Percentiles rank a stretch among this genome's conserved stretches.
phyloP scores from a whole-genome alignment of 2,329 filamentous ascomycete species.

The Dryadomyces quercus-mongolicae region DNA sequence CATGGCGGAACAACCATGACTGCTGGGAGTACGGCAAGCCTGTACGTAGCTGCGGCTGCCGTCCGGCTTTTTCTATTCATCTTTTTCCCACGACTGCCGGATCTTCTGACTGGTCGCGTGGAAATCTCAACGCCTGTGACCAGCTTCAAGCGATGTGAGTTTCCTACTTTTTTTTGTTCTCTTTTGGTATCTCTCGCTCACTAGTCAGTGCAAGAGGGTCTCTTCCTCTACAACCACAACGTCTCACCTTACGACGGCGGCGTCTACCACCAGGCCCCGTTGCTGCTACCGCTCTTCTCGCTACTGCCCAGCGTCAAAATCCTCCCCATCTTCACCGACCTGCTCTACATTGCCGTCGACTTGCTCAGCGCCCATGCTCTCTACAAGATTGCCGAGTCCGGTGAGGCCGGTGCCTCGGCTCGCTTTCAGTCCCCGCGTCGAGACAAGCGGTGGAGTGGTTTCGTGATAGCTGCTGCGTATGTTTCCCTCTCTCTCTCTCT shows the following conservation, averaged over 20 bases:
- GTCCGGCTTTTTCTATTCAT: constrained; percentile 71
- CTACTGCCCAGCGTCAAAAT: constrained; percentile 60
- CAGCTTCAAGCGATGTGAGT: constrained; percentile 89
- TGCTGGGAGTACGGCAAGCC: constrained; percentile 37
- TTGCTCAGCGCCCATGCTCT: constrained; percentile 72
- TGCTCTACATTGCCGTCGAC: constrained; percentile 74
- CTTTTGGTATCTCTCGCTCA: constrained; percentile 1
- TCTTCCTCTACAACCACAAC: constrained; percentile 93
- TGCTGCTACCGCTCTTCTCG: constrained; percentile 84
- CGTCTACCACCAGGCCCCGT: constrained; percentile 68
- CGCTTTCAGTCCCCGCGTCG: constrained; percentile 70
- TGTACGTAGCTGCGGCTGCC: constrained; percentile 66
- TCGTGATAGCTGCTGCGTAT: constrained; percentile 69
- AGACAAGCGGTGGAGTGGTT: constrained; percentile 60
- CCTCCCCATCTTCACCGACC: constrained; percentile 60
- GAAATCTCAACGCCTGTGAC: constrained; percentile 95
- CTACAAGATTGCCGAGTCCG: constrained; percentile 66
- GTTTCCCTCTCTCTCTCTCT: constrained; percentile 12
- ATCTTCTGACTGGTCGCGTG: constrained; percentile 78
- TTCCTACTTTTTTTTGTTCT: neutral
- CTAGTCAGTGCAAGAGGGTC: constrained; percentile 73
- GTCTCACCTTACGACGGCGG: constrained; percentile 96
- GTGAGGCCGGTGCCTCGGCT: constrained; percentile 61
- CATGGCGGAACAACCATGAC: constrained; percentile 11
- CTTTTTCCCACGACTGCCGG: constrained; percentile 70